A percentile compares a stretch with the other conserved stretches of the same genome.
phyloP scores from a whole-genome alignment of 108 stramenopile genomes.

The Cyclotella sp. region DNA sequence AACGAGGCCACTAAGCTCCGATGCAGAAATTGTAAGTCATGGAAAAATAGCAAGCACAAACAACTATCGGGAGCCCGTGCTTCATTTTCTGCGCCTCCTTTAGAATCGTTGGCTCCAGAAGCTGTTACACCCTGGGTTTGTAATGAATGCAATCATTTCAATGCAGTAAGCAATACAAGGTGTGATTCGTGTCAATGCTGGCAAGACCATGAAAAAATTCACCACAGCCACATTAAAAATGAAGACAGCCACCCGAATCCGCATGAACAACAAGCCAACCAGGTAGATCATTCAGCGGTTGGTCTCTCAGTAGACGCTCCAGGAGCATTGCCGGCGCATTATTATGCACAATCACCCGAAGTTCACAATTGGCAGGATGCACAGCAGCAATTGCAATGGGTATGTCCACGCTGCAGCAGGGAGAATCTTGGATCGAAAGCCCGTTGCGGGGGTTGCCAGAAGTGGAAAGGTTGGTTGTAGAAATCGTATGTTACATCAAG shows the following conservation, averaged over 20 bases:
- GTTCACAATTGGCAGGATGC: not conserved
- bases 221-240: too few relatives aligned
- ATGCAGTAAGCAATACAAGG: not conserved
- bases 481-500: too few relatives aligned
- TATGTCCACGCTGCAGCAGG: slow-evolving; percentile 1
- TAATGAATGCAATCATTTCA: not conserved
- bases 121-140: not conserved
- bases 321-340: not conserved
- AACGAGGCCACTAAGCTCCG: slow-evolving; percentile 16
- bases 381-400: not conserved
- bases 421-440: not conserved
- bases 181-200: not conserved
- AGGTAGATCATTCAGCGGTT: not conserved
- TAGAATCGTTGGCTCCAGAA: not conserved
- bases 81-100: not conserved
- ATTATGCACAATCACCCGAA: not conserved
- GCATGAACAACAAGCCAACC: not conserved
- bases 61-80: too few relatives aligned
- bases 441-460: slow-evolving; percentile 2
- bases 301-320: not conserved
- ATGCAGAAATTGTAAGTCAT: slow-evolving; percentile 7
- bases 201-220: not conserved
- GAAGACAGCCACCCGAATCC: not conserved
- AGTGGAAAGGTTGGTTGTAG: slow-evolving; percentile 1
- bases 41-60: slow-evolving; percentile 16